Evolutionary conservation across 2,329 filamentous ascomycete genomes (phyloP).

Genomic region (Diaporthe citrichinensis): DNA sequence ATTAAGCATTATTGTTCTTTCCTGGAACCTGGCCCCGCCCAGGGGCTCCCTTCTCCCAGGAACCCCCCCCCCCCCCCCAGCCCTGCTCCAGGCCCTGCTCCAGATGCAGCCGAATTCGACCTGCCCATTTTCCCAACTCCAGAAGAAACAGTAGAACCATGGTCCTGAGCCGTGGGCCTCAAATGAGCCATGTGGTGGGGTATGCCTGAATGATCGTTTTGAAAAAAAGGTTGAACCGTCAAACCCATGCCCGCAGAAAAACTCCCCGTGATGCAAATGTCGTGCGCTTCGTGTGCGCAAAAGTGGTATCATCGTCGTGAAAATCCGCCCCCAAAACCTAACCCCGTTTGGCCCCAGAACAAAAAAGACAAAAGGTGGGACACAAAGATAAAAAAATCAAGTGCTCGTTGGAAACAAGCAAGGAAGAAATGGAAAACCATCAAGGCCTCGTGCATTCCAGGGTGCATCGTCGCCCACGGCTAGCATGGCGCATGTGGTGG

Average conservation of each 20-base stretch:
- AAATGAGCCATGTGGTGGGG: background rate
- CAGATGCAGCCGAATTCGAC: background rate
- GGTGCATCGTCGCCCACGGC: background rate
- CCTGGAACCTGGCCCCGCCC: background rate
- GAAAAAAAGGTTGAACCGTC: conserved; percentile 22
- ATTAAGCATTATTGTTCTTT: conserved; percentile 39
- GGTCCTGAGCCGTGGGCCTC: too few relatives aligned
- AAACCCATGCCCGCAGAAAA: conserved; percentile 16
- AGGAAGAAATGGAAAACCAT: background rate
- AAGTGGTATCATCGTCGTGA: conserved; percentile 32
- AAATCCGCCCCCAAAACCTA: conserved; percentile 18
- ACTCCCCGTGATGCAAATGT: conserved; percentile 16
- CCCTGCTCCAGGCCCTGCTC: background rate
- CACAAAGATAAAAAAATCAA: background rate
- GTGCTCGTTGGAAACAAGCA: background rate
- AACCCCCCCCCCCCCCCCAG: background rate
- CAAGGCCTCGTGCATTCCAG: background rate
- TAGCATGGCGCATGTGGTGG: background rate
- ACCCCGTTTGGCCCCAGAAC: background rate
- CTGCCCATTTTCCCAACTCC: conserved; percentile 1
- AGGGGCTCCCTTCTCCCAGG: too few relatives aligned
- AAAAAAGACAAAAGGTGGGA: background rate
- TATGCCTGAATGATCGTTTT: conserved; percentile 27
- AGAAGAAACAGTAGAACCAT: background rate
- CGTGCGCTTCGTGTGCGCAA: conserved; percentile 5